These are phyloP conservation scores for Dioszegia hungarica DNA, from an alignment of 768 basidiomycete genomes.

Conservation along the genomic window DNA sequence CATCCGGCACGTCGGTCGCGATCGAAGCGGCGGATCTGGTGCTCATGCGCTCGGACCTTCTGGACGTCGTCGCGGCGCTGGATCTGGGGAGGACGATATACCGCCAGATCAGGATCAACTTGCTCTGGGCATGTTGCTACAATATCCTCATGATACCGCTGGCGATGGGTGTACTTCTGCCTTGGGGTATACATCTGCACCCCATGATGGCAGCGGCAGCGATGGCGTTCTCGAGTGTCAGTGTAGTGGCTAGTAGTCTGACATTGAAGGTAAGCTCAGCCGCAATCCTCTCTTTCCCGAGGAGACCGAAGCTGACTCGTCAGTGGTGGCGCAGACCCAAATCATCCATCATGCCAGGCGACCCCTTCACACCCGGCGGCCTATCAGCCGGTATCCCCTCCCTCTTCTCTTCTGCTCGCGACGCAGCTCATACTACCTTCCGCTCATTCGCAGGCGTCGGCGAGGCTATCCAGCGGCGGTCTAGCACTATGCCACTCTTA, in stretches of 20 bases:
- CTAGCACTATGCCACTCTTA: conserved; percentile 47
- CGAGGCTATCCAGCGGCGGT: conserved; percentile 47
- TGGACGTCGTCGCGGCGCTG: conserved; percentile 95
- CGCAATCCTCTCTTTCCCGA: background rate
- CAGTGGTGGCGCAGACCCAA: conserved; percentile 48
- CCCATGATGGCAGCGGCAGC: conserved; percentile 99
- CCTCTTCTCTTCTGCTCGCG: conserved; percentile 54
- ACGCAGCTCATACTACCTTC: conserved; percentile 48
- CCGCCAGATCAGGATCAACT: conserved; percentile 81
- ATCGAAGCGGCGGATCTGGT: conserved; percentile 98
- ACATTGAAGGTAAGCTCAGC: conserved; percentile 59
- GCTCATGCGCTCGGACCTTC: conserved; percentile 90
- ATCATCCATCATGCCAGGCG: conserved; percentile 58
- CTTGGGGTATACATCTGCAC: conserved; percentile 84
- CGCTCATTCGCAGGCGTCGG: conserved; percentile 46
- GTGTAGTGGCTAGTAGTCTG: conserved; percentile 85
- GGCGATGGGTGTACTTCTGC: conserved; percentile 94
- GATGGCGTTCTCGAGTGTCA: conserved; percentile 96
- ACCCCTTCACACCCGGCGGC: conserved; percentile 50
- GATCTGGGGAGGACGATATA: conserved; percentile 86
- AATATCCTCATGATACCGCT: conserved; percentile 90
- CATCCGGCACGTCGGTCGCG: conserved; percentile 92
- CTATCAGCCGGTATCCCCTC: conserved; percentile 52
- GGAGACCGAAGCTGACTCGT: background rate
- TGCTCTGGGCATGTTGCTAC: conserved; percentile 94